Conservation (phyloP, 2,329 filamentous ascomycete genomes). For the Penicillium sp. region DNA sequence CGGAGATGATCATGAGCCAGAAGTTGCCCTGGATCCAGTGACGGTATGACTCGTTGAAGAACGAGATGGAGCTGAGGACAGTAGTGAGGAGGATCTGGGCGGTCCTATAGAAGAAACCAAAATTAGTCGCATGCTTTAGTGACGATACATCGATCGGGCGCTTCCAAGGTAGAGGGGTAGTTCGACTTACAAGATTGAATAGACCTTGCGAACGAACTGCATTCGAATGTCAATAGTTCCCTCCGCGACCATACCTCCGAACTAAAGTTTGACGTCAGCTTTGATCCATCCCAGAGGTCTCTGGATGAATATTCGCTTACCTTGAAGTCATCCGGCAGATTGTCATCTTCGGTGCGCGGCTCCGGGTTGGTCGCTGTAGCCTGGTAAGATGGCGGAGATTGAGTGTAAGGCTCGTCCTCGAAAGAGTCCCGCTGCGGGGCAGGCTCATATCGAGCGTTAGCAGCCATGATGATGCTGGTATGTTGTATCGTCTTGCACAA, state of each 20-base stretch:
- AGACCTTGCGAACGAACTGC: constrained; percentile 96
- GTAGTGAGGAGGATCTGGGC: constrained; percentile 86
- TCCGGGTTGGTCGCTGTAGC: constrained; percentile 54
- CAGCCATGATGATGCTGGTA: constrained; percentile 58
- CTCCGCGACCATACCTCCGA: constrained; percentile 89
- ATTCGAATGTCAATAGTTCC: constrained; percentile 94
- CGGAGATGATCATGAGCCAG: constrained; percentile 83
- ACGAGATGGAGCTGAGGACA: constrained; percentile 77
- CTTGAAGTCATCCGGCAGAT: constrained; percentile 97
- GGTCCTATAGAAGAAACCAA: constrained; percentile 54
- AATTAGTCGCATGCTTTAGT: background rate
- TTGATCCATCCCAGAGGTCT: constrained; percentile 8
- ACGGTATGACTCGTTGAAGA: constrained; percentile 79
- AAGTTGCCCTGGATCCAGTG: constrained; percentile 82
- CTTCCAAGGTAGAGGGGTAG: background rate
- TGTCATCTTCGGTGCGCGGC: constrained; percentile 80
- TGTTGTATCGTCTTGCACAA: background rate
- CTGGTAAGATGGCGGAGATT: constrained; percentile 82
- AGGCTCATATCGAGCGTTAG: constrained; percentile 77
- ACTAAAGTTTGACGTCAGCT: constrained; percentile 54
- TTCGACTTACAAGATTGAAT: constrained; percentile 75
- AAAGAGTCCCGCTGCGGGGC: constrained; percentile 86
- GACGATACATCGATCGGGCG: background rate
- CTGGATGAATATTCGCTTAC: constrained; percentile 44
- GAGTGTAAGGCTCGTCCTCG: constrained; percentile 68